Conservation (phyloP, 345 rosid species). For the Rhodamnia argentea region DNA sequence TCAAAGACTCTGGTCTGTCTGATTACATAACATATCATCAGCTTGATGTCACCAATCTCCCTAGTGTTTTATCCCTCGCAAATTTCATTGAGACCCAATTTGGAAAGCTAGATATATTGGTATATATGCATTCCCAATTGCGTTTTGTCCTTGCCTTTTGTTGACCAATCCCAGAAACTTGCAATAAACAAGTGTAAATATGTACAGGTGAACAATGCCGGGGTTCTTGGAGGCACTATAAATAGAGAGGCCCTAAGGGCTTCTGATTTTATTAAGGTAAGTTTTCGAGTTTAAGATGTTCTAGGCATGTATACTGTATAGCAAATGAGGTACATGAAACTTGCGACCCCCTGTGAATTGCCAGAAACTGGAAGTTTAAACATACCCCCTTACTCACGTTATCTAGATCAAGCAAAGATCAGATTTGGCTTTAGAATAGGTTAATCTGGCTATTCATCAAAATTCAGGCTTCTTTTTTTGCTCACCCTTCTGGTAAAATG, state of each 20-base stretch:
- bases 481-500: not conserved
- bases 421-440: not conserved
- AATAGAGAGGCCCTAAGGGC: constrained; percentile 3
- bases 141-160: not conserved
- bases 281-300: not conserved
- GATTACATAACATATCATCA: constrained; percentile 10
- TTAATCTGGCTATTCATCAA: not conserved
- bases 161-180: not conserved
- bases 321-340: not conserved
- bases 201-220: constrained; percentile 21
- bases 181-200: not conserved
- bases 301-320: not conserved
- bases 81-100: constrained; percentile 7
- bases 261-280: constrained; percentile 3
- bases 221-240: not conserved
- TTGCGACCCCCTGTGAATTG: not conserved
- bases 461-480: not conserved
- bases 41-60: constrained; percentile 11
- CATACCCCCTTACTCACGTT: not conserved
- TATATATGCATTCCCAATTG: not conserved
- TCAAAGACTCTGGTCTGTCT: not conserved
- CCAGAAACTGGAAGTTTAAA: not conserved
- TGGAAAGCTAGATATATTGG: constrained; percentile 21
- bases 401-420: not conserved
- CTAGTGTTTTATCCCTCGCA: constrained; percentile 11